Base-by-base conservation (phyloP, 495 filamentous ascomycete genomes). In the Lasiosphaeria hispida region DNA sequence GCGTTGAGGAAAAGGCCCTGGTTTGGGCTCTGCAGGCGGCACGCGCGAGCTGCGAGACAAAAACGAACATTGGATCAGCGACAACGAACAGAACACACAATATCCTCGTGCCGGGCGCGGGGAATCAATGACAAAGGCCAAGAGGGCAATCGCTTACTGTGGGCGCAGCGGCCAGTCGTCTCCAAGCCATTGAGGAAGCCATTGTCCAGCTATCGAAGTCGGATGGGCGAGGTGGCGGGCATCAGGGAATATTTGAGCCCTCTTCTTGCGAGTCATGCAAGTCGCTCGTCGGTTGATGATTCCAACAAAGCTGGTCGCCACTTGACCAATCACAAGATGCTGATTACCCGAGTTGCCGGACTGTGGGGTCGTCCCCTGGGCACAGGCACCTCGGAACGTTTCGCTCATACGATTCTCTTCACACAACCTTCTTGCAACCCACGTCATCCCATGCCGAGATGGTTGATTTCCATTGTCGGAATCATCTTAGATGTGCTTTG, bases 1-100 rank as follows among this genome's bases (percentile, higher is more conserved):
- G 82, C 53, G 93, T 91, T 41, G 89, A 89, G 56, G 93, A 94
- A 78, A 98, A 97, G 18, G 83, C 76, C 68, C 92, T 84, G 63
- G 79, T 79, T 69, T 88, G 81, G 65, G 55, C 70, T 62, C 52
- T 63, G 45, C 62, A 71, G 39, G 74, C 63, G 65, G 69, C 70
- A 66, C 77, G 73, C 63, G 79, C 77, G 58, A 83, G 69, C 80
- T 83, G 60, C 34, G 23, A 38, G 48, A 41, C 19, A 44, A 18
- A 33, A 53, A 40, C 13, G 47, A 59, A 52, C 63, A 58, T 66
- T 61, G 57, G 59, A 48, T 64, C 40, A 61, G 60, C 55, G 55
- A 55, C 30, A 17, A 30, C 37, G 37, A 39, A 13, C 39, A 38
- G 19, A 53, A 49, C 23, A 11, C 11, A 51, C 41, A 11, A 39